Conservation (phyloP, 2,329 filamentous ascomycete species). For the Neurospora sp. region DNA sequence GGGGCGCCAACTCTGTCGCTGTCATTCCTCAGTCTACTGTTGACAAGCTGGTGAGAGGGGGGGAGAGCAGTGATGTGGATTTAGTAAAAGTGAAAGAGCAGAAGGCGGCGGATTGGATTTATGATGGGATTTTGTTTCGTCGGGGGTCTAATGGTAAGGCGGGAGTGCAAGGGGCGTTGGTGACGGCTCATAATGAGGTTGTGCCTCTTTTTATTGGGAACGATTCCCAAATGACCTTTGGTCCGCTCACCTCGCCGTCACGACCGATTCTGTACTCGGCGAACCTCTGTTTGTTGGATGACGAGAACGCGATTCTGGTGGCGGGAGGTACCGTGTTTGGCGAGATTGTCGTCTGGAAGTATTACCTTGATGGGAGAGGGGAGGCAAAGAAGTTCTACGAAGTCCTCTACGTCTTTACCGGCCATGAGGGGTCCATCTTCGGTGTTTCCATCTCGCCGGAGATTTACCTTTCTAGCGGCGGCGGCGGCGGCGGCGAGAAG, state of each 20-base stretch:
- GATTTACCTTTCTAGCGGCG: slow-evolving; percentile 23
- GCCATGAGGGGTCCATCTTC: slow-evolving; percentile 90
- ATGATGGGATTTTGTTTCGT: slow-evolving; percentile 47
- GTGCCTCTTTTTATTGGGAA: slow-evolving; percentile 34
- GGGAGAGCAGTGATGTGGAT: slow-evolving; percentile 1
- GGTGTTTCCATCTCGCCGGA: slow-evolving; percentile 67
- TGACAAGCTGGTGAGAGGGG: slow-evolving; percentile 22
- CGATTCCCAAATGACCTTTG: slow-evolving; percentile 24
- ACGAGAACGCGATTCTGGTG: slow-evolving; percentile 52
- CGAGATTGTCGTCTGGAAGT: slow-evolving; percentile 85
- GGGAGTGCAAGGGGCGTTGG: slow-evolving; percentile 40
- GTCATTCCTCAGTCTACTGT: slow-evolving; percentile 25
- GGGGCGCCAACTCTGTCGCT: slow-evolving; percentile 58
- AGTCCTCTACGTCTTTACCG: slow-evolving; percentile 44
- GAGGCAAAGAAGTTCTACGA: slow-evolving; percentile 21
- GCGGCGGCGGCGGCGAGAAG: slow-evolving; percentile 21
- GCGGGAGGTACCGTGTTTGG: slow-evolving; percentile 91
- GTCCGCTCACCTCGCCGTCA: slow-evolving; percentile 50
- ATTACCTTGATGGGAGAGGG: slow-evolving; percentile 26
- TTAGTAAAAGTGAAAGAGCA: slow-evolving; percentile 25
- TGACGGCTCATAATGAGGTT: slow-evolving; percentile 84
- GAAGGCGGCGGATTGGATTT: slow-evolving; percentile 63
- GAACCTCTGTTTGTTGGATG: slow-evolving; percentile 51
- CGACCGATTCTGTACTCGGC: slow-evolving; percentile 84
- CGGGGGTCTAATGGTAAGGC: too few species aligned